Evolutionary conservation across 352 stramenopile genomes (phyloP), one percentile per base, ranked within the genome.

Genomic region (Pythium graminicola): DNA sequence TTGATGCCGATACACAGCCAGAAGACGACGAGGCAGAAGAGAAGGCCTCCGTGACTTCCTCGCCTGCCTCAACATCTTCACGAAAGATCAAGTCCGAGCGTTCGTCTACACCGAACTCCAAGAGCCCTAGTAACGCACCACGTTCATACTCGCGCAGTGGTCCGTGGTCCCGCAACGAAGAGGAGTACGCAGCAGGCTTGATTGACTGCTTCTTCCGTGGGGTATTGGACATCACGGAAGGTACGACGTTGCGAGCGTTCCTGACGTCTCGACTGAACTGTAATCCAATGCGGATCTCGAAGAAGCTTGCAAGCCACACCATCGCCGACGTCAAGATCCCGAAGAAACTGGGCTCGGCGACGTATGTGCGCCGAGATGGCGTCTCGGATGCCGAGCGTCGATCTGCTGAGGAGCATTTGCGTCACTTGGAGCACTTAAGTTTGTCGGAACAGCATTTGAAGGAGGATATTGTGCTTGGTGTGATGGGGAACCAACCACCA

Each of bases 241-340:
- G 88, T n/a, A 85, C 76, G 31, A 96, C 87, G 7, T 65, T 97
- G 14, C 67, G 91, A 27, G 74, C 74, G 4, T 96, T 93, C 62
- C 64, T 97, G 2, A 86, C 91, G 6, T 67, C 96, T 38, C 92
- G 88, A 48, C 56, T 97, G 3, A 78, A 86, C 45, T 97, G 91
- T 61, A 88, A 97, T 70, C 88, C 89, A 4, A 97, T 97, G 89
- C 64, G 91, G 5, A 97, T 97, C 45, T 96, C 89, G 6, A 97
- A 97, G 69, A 97, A 97, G 62, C 96, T 93, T 52, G 81, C 84
- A 9, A 68, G 46, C 2, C 49, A 54, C 4, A 51, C 47, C 26
- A 67, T 71, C 38, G 59, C 44, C 1, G 56, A 51, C 43, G 51
- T 55, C 9, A 33, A 31, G 10, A 20, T 71, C 0, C 63, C 63